These are phyloP conservation scores for Beauveria varroae DNA, from an alignment of 2,329 filamentous ascomycete genomes.

Conservation along the genomic window DNA sequence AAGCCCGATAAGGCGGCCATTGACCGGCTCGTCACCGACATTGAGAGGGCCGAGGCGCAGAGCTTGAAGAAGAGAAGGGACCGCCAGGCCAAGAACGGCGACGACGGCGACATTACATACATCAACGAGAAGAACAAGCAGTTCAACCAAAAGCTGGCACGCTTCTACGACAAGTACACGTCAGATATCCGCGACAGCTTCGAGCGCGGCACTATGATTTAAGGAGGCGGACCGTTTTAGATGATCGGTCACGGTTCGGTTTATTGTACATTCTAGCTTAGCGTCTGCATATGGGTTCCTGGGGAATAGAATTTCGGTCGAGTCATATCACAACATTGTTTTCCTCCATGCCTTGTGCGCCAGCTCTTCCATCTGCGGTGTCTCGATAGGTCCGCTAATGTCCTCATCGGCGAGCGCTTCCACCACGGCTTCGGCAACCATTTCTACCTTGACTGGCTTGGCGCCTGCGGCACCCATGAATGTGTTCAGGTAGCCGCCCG, in stretches of 20 bases:
- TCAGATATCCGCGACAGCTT: constrained; percentile 95
- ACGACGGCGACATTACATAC: constrained; percentile 89
- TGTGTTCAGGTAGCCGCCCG: constrained; percentile 66
- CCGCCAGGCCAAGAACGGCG: constrained; percentile 67
- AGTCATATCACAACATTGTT: constrained; percentile 63
- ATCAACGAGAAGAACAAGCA: constrained; percentile 99
- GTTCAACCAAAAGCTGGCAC: constrained; percentile 93
- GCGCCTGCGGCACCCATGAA: constrained; percentile 76
- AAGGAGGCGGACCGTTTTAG: constrained; percentile 21
- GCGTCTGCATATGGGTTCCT: constrained; percentile 11
- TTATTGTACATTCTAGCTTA: constrained; percentile 27
- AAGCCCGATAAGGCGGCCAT: constrained; percentile 82
- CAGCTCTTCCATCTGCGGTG: constrained; percentile 71
- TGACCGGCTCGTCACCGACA: constrained; percentile 77
- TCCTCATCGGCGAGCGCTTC: constrained; percentile 72
- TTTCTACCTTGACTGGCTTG: constrained; percentile 81
- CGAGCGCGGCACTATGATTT: constrained; percentile 95
- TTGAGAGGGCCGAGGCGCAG: constrained; percentile 81
- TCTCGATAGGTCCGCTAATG: constrained; percentile 69
- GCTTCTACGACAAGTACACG: constrained; percentile 99
- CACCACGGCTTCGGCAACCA: constrained; percentile 82
- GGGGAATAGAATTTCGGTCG: not conserved
- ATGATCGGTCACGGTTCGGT: not conserved
- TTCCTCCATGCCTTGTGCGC: constrained; percentile 81
- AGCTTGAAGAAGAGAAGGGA: constrained; percentile 81